Evolutionary conservation across 1,284 basidiomycete genomes (phyloP), one percentile per base, ranked within the genome.

Genomic region (Earliella scabrosa): DNA sequence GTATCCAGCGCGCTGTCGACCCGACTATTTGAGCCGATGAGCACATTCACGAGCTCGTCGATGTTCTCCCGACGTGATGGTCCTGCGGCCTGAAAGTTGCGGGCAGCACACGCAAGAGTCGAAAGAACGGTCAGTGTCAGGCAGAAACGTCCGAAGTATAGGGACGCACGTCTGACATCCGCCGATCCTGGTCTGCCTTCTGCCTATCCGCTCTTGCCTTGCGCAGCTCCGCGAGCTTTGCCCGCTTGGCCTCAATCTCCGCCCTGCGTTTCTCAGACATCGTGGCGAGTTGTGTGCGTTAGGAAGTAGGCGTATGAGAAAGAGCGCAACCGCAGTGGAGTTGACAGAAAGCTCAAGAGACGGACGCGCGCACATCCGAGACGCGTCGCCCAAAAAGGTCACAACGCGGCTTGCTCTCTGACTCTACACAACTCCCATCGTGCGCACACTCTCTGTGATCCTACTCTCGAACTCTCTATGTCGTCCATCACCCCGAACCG

Each of bases 221-320:
- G 57, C 89, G 82, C 27, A 95, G 80, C 62, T 95, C 93, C 45
- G 86, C 93, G 39, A 98, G 86, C 73, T 95, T 95, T 7, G 87
- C 86, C 57, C 89, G 81, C 75, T 98, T 99, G 38, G 90, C 92
- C 74, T 96, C 94, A 60, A 98, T 93, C 75, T 98, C 95, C 66
- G 88, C 83, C 66, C 86, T 75, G 36, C 88, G 80, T 54, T 74
- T 70, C 53, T 79, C 78, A 20, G 73, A 69, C 73, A 71, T 73
- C n/a, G 20, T 49, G 20, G 14, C 29, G 20, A 36, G 7, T 29
- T 9, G 16, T 46, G 27, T 26, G n/a, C 27, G 23, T 16, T 16
- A 23, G 11, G 20, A 21, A 38, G 51, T 47, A 41, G 31, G 49
- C 11, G 11, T n/a, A n/a, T 24, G 38, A 29, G 44, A 32, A 35